Evolutionary conservation across 768 basidiomycete genomes (phyloP), one percentile per base, ranked within the genome.

Genomic region (Hydnum rufescens): DNA sequence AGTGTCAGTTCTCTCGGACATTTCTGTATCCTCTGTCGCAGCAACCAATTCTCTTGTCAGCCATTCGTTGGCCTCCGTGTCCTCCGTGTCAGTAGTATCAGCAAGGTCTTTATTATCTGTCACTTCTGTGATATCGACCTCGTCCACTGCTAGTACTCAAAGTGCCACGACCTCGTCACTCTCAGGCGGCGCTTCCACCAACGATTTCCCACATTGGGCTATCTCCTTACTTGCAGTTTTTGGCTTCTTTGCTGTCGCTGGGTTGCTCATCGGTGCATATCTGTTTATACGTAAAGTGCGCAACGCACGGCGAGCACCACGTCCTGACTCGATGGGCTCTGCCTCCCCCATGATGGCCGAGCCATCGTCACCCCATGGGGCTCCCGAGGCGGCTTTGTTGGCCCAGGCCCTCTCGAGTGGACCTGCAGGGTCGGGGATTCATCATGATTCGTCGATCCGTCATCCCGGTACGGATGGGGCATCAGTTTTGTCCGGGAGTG

Each of bases 141-240:
- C 36, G 13, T 39, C 36, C 22, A 39, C 22, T 39, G 13, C 22
- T 19, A 56, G 55, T 29, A 54, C 62, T 3, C 31, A 51, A 52
- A 29, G 53, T 46, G 52, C 59, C 30, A 55, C 66, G 49, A 42
- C 51, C 6, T 51, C 61, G 4, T 26, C 58, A 30, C 59, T 61
- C 60, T 25, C 74, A 67, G 49, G 67, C 54, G 56, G 69, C 83
- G 22, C 82, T 82, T 62, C 46, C n/a, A 58, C 61, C 28, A 57
- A 60, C 49, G 61, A 57, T 53, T 89, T 89, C 62, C 88, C 86
- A 5, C 76, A 76, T 61, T 90, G 86, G 88, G 89, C 84, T 5
- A 92, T 92, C 60, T 86, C 90, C 51, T 80, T 90, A 57, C 84
- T 90, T 51, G 81, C 80, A 46, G 74, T 90, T 39, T 75, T 92